Evolutionary conservation across 2,329 filamentous ascomycete genomes (phyloP), one percentile per base, ranked within the genome.

Genomic region (Xylariaceae sp.): DNA sequence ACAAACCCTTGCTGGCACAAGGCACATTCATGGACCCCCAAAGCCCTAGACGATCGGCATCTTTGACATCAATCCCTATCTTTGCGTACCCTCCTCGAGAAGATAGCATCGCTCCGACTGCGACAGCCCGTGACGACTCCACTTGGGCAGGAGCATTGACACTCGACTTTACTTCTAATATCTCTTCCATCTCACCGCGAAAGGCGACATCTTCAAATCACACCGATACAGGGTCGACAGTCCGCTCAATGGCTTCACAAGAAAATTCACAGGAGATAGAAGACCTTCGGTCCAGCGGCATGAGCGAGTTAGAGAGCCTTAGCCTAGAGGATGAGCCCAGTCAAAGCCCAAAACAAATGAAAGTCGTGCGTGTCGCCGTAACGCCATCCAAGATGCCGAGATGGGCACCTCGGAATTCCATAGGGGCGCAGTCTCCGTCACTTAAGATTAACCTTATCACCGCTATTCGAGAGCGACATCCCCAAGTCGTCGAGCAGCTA

Each of bases 381-480:
- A 76, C 79, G 38, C 72, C 74, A 5, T 61, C 62, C 22, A 65
- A 63, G 11, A 75, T 79, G 68, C 77, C 77, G 2, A 72, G 74
- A 40, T 76, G 72, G 68, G 67, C 65, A 32, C 74, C 77, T 2
- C 69, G 75, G 38, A 72, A 70, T 52, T 67, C 60, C 2, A 58
- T 61, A 0, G 72, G 69, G 5, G 60, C 67, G 3, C 72, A 74
- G 23, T 66, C 67, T 0, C 60, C 67, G 1, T 70, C 70, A 40
- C 64, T 76, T 53, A 73, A 67, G 55, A 61, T 67, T 2, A 71
- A 76, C 3, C 67, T 83, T 1, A 56, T 77, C 2, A 70, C 72
- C 6, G 79, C 80, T 3, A 70, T 83, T 11, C 72, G 77, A n/a
- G 67, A 69, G 27, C 74, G 69, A 55, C 81, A 83, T 54, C 74